Percentiles rank a stretch among this genome's conserved stretches.
These are phyloP conservation scores for Diaporthe batatas DNA, from an alignment of 2,329 filamentous ascomycete species.

Conservation along the genomic window DNA sequence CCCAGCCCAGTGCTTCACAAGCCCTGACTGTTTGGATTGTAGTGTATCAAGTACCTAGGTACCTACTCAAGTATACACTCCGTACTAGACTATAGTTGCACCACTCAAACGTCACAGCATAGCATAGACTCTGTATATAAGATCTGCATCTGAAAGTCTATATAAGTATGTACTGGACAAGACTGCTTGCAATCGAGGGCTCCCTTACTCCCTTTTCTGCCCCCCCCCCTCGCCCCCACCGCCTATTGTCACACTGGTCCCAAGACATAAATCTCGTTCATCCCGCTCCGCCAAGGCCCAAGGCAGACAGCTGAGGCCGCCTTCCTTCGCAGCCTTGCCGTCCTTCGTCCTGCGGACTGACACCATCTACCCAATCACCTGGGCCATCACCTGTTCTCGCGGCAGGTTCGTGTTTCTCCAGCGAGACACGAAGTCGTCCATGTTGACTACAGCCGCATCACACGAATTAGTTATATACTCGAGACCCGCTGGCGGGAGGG, in stretches of 20 bases:
- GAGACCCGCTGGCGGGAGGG: too few relatives aligned
- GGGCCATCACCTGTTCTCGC: slow-evolving; percentile 58
- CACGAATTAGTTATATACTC: slow-evolving; percentile 40
- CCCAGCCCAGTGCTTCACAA: slow-evolving; percentile 17
- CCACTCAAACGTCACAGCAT: not conserved
- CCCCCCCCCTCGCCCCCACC: not conserved
- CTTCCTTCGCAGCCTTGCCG: not conserved
- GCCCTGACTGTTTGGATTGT: slow-evolving; percentile 7
- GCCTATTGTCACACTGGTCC: not conserved
- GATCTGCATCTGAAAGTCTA: not conserved
- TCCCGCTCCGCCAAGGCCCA: slow-evolving; percentile 15
- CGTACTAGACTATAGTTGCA: not conserved
- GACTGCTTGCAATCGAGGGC: not conserved
- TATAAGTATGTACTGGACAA: not conserved
- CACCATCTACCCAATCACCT: slow-evolving; percentile 48
- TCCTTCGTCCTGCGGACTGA: slow-evolving; percentile 59
- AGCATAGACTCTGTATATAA: not conserved
- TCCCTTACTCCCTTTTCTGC: not conserved
- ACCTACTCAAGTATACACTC: too few relatives aligned
- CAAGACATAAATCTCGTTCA: slow-evolving; percentile 10
- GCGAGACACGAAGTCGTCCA: slow-evolving; percentile 84
- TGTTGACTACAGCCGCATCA: slow-evolving; percentile 69
- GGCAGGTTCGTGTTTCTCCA: slow-evolving; percentile 79
- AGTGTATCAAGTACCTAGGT: too few relatives aligned
- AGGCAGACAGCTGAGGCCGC: not conserved